phyloP scores from a whole-genome alignment of 164 flowering plant genomes.

The Platanus orientalis region DNA sequence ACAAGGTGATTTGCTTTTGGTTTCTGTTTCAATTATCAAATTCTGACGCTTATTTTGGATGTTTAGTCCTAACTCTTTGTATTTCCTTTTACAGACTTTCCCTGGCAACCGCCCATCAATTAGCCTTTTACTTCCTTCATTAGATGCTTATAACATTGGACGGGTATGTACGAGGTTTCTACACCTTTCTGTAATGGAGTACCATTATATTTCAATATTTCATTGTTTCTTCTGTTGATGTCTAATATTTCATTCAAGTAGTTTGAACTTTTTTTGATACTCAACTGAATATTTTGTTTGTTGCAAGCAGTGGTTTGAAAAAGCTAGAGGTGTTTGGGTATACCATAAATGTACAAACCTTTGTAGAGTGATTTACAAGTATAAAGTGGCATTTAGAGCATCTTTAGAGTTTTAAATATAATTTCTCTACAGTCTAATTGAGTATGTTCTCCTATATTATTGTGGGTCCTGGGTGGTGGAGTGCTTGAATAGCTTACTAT shows the following conservation, averaged over 20 bases:
- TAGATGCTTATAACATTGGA: slow-evolving; percentile 85
- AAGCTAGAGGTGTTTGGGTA: too few relatives aligned
- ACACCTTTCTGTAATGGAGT: background rate
- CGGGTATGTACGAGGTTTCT: slow-evolving; percentile 47
- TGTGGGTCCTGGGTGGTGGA: too few relatives aligned
- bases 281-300: background rate
- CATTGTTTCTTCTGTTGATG: background rate
- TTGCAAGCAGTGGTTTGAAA: too few relatives aligned
- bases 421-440: too few relatives aligned
- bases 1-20: slow-evolving; percentile 55
- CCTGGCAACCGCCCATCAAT: slow-evolving; percentile 92
- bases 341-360: too few relatives aligned
- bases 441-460: too few relatives aligned
- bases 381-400: too few relatives aligned
- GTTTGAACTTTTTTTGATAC: background rate
- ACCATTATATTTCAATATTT: background rate
- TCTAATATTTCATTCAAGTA: too few relatives aligned
- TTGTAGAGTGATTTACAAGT: too few relatives aligned
- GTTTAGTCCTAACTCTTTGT: slow-evolving; percentile 5
- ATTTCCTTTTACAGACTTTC: slow-evolving; percentile 60
- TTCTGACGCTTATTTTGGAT: slow-evolving; percentile 4
- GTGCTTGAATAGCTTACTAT: too few relatives aligned
- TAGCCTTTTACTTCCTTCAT: slow-evolving; percentile 79
- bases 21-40: background rate
- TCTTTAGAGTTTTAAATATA: too few relatives aligned